A percentile compares a stretch with the other conserved stretches of the same genome.
These are phyloP conservation scores for Drechmeria coniospora DNA, from an alignment of 2,329 filamentous ascomycete genomes.

Conservation along the genomic window DNA sequence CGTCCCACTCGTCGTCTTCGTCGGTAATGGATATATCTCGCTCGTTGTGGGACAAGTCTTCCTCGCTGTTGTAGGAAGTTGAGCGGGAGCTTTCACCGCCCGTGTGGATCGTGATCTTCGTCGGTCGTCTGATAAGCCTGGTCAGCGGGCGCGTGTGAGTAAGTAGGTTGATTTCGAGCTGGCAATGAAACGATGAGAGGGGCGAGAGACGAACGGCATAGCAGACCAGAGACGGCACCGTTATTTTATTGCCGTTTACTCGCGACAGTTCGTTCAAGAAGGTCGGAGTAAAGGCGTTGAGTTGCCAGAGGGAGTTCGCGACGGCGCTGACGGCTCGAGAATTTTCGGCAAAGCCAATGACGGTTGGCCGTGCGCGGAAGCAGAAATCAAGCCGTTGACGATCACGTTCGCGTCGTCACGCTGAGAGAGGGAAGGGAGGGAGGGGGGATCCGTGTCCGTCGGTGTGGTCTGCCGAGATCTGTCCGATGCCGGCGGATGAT, in stretches of 20 bases:
- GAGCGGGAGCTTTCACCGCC: constrained; percentile 16
- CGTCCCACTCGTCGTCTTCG: constrained; percentile 26
- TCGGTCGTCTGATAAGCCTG: constrained; percentile 14
- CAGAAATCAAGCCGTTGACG: no score
- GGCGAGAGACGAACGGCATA: constrained; percentile 27
- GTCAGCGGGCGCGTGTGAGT: no score
- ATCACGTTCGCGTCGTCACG: no score
- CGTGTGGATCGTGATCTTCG: constrained; percentile 10
- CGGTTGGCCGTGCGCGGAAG: constrained; percentile 3
- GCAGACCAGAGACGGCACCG: constrained; percentile 17
- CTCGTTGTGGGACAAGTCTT: constrained; percentile 19
- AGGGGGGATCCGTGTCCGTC: no score
- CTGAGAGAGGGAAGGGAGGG: background rate
- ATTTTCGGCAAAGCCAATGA: constrained; percentile 3
- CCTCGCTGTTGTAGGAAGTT: constrained; percentile 22
- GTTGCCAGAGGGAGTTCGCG: constrained; percentile 7
- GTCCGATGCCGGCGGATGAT: no score
- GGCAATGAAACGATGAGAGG: constrained; percentile 6
- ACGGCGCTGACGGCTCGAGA: constrained; percentile 1
- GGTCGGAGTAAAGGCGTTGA: constrained; percentile 28
- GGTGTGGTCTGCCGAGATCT: no score
- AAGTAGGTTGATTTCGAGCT: constrained; percentile 6
- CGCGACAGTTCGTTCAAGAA: constrained; percentile 29
- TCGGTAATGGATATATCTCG: constrained; percentile 15
- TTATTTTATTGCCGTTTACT: constrained; percentile 22